A percentile compares a stretch with the other conserved stretches of the same genome.
phyloP scores from a whole-genome alignment of 139 green algal genomes.

The Trebouxia sp. region DNA sequence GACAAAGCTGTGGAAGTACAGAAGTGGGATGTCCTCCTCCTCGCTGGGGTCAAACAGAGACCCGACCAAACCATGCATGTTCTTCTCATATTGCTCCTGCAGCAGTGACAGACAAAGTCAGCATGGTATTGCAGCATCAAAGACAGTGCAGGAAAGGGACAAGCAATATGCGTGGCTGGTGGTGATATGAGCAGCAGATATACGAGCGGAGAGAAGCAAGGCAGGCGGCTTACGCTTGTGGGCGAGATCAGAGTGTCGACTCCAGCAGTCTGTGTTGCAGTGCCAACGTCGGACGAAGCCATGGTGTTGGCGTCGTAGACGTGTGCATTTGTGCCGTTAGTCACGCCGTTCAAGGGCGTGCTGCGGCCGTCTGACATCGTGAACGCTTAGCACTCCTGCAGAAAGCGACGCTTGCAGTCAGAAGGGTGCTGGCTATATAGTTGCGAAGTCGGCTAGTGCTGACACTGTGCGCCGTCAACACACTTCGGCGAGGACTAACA shows the following conservation, averaged over 20 bases:
- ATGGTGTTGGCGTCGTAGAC: background rate
- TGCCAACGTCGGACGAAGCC: background rate
- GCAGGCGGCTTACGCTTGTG: slow-evolving; percentile 9
- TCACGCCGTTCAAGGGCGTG: background rate
- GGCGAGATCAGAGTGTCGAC: slow-evolving; percentile 9
- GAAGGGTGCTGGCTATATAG: too few relatives aligned
- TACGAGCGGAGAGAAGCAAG: too few relatives aligned
- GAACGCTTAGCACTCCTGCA: background rate
- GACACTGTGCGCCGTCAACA: background rate
- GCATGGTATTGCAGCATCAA: too few relatives aligned
- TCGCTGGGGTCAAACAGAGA: slow-evolving; percentile 1
- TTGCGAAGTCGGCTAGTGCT: too few relatives aligned
- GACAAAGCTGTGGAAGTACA: slow-evolving; percentile 20
- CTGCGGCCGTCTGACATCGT: background rate
- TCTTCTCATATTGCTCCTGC: slow-evolving; percentile 24
- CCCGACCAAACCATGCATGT: slow-evolving; percentile 10
- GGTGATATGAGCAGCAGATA: too few relatives aligned
- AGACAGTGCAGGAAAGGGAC: background rate
- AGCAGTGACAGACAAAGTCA: background rate
- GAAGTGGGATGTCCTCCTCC: slow-evolving; percentile 19
- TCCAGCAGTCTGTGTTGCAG: background rate
- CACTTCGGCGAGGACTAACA: background rate
- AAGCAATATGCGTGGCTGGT: background rate
- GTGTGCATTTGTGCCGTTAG: too few relatives aligned
- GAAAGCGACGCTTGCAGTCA: background rate